A percentile compares a stretch with the other conserved stretches of the same genome.
Evolutionary conservation across 2,329 filamentous ascomycete genomes (phyloP).

Genomic region (Thielaviopsis ethacetica): DNA sequence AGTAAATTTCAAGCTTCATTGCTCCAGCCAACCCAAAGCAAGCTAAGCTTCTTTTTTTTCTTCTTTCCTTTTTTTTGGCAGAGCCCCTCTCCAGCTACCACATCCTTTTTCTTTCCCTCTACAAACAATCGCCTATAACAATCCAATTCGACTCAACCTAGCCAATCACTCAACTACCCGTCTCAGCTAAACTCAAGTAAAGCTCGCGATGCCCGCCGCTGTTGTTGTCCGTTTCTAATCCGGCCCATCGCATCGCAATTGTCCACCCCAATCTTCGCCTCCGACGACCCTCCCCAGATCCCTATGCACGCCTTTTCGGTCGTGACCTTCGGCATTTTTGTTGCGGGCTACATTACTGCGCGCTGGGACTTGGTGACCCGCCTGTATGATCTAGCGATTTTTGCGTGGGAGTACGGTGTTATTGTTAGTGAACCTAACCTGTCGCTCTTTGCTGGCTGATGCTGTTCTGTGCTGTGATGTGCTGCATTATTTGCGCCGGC

Average conservation of each 20-base stretch:
- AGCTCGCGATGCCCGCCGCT: constrained; percentile 6
- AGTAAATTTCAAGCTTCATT: neutral
- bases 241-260: neutral
- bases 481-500: neutral
- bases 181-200: neutral
- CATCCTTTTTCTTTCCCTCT: neutral
- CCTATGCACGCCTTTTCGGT: constrained; percentile 97
- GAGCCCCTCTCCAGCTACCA: neutral
- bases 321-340: constrained; percentile 92
- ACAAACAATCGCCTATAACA: neutral
- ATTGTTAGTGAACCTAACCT: constrained; percentile 44
- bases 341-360: constrained; percentile 98
- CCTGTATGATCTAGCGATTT: constrained; percentile 90
- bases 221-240: neutral
- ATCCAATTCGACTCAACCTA: neutral
- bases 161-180: neutral
- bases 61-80: neutral
- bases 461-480: too few relatives aligned
- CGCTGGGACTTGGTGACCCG: constrained; percentile 97
- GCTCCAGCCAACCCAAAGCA: neutral
- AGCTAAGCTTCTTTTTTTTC: neutral
- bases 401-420: constrained; percentile 97
- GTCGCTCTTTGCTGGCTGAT: neutral
- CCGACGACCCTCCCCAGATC: constrained; percentile 23
- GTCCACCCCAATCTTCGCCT: neutral